phyloP scores from a whole-genome alignment of 2,329 filamentous ascomycete species.

The Alternaria novae-zelandiae region DNA sequence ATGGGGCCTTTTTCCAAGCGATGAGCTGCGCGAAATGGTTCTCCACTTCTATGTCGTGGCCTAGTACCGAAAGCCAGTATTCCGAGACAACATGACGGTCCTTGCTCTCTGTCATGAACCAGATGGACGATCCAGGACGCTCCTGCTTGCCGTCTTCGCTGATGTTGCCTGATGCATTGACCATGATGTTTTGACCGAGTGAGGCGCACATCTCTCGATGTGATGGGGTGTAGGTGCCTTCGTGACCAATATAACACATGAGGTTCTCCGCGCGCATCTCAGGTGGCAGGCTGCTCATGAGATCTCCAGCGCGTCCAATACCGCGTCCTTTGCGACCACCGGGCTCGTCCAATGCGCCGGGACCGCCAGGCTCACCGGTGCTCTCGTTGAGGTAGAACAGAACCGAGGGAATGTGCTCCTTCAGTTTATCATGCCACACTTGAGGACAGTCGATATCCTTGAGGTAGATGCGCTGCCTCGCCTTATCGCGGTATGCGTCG shows the following conservation, averaged over 20 bases:
- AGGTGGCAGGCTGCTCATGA: slow-evolving; percentile 89
- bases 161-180: slow-evolving; percentile 75
- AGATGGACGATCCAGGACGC: slow-evolving; percentile 86
- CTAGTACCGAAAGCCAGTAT: slow-evolving; percentile 90
- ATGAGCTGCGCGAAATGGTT: slow-evolving; percentile 96
- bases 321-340: slow-evolving; percentile 60
- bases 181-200: slow-evolving; percentile 97
- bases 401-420: slow-evolving; percentile 77
- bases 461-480: slow-evolving; percentile 85
- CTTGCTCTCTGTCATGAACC: slow-evolving; percentile 98
- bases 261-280: slow-evolving; percentile 94
- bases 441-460: slow-evolving; percentile 96
- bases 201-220: slow-evolving; percentile 98
- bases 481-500: slow-evolving; percentile 77
- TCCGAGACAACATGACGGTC: slow-evolving; percentile 90
- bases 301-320: slow-evolving; percentile 78
- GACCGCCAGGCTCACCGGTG: slow-evolving; percentile 64
- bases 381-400: slow-evolving; percentile 91
- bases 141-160: slow-evolving; percentile 72
- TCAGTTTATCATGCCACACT: slow-evolving; percentile 83
- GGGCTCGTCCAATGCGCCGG: slow-evolving; percentile 60
- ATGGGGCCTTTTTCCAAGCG: slow-evolving; percentile 93
- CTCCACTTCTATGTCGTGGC: slow-evolving; percentile 96
- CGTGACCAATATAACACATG: slow-evolving; percentile 98
- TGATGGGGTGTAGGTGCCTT: slow-evolving; percentile 94